Percentiles rank a stretch among this genome's conserved stretches.
phyloP scores from a whole-genome alignment of 202 grass and related monocot genomes.

The Eragrostis tef region DNA sequence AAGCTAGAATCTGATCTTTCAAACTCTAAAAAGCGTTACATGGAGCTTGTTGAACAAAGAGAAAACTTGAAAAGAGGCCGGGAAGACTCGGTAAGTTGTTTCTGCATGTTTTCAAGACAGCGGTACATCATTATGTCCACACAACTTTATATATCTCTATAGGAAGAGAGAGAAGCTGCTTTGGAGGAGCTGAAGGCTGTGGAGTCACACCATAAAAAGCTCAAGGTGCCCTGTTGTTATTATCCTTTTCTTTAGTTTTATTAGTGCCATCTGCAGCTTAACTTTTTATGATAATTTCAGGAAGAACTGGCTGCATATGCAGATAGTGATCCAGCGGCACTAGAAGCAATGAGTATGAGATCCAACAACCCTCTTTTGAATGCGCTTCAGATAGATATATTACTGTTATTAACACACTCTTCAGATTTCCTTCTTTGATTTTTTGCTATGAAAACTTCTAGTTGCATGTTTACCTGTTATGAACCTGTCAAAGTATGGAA shows the following conservation, averaged over 20 bases:
- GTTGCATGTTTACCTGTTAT: conserved; percentile 22
- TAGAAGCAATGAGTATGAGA: conserved; percentile 87
- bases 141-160: conserved; percentile 34
- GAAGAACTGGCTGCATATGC: conserved; percentile 81
- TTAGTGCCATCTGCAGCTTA: conserved; percentile 26
- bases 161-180: conserved; percentile 88
- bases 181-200: conserved; percentile 69
- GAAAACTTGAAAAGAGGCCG: conserved; percentile 94
- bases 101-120: conserved; percentile 12
- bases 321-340: conserved; percentile 82
- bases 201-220: conserved; percentile 75
- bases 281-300: conserved; percentile 50
- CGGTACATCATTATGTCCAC: conserved; percentile 1
- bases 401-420: conserved; percentile 30
- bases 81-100: conserved; percentile 80
- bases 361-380: conserved; percentile 24
- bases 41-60: conserved; percentile 79
- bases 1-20: conserved; percentile 86
- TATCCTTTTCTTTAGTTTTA: conserved; percentile 17
- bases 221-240: conserved; percentile 61
- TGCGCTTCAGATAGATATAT: conserved; percentile 1
- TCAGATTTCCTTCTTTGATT: not conserved
- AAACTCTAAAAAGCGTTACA: conserved; percentile 63
- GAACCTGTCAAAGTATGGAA: not conserved
- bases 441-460: not conserved